phyloP scores from a whole-genome alignment of 192 early-diverging fungal genomes.

The Coemansia reversa region DNA sequence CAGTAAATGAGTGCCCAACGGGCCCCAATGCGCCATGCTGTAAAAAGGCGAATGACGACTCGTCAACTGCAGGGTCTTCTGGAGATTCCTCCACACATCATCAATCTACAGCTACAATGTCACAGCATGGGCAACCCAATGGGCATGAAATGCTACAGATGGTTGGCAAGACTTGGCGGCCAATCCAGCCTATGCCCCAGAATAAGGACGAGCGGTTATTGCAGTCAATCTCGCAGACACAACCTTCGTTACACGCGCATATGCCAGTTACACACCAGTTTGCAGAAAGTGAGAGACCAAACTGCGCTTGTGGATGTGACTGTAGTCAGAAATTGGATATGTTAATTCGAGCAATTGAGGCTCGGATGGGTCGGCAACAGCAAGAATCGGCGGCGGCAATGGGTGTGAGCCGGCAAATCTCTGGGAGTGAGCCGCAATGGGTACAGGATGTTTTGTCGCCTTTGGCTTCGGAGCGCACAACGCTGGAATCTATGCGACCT shows the following conservation, averaged over 20 bases:
- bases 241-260: background rate
- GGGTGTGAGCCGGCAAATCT: background rate
- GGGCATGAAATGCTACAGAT: too few species aligned
- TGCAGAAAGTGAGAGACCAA: slow-evolving; percentile 12
- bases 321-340: slow-evolving; percentile 41
- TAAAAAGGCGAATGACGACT: background rate
- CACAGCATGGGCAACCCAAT: too few species aligned
- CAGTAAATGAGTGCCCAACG: slow-evolving; percentile 9
- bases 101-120: too few species aligned
- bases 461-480: slow-evolving; percentile 4
- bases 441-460: slow-evolving; percentile 33
- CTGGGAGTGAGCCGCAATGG: slow-evolving; percentile 25
- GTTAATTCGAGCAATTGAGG: slow-evolving; percentile 42
- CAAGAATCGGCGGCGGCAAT: slow-evolving; percentile 2
- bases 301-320: slow-evolving; percentile 53
- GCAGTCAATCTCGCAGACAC: background rate
- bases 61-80: background rate
- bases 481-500: slow-evolving; percentile 1
- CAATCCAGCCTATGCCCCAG: background rate
- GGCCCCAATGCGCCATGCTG: slow-evolving; percentile 12
- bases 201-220: background rate
- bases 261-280: background rate
- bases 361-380: slow-evolving; percentile 30
- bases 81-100: too few species aligned
- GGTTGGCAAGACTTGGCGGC: too few species aligned